A percentile compares a stretch with the other conserved stretches of the same genome.
These are phyloP conservation scores for Rhodomyrtus psidioides DNA, from an alignment of 441 rosid species.

Conservation along the genomic window DNA sequence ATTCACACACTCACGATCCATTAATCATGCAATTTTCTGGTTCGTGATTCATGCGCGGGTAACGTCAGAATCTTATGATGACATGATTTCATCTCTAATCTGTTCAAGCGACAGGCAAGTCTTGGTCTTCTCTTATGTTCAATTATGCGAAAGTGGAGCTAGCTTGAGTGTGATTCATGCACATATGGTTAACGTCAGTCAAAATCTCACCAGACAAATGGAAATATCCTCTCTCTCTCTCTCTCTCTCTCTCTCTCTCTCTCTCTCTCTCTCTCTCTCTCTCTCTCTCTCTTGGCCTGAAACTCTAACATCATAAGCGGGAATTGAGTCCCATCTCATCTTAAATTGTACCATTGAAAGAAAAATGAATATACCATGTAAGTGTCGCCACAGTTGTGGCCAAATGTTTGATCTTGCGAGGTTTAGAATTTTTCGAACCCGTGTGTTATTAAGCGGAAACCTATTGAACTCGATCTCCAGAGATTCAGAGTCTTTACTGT, in stretches of 20 bases:
- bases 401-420: neutral
- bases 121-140: neutral
- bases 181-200: neutral
- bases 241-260: no score
- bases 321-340: neutral
- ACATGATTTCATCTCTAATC: neutral
- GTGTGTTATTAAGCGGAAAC: neutral
- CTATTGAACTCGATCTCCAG: neutral
- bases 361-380: neutral
- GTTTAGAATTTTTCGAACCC: no score
- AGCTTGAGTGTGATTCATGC: neutral
- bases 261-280: no score
- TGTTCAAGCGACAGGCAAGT: neutral
- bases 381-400: neutral
- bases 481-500: neutral
- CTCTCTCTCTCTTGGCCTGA: neutral
- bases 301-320: neutral
- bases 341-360: neutral
- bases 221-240: neutral
- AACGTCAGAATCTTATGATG: neutral
- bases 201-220: neutral
- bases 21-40: neutral
- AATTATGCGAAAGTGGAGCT: neutral
- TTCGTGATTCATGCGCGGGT: neutral
- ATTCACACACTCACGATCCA: neutral